A percentile compares a stretch with the other conserved stretches of the same genome.
phyloP scores from a whole-genome alignment of 768 basidiomycete species.

The Xerocomus potaroensis region DNA sequence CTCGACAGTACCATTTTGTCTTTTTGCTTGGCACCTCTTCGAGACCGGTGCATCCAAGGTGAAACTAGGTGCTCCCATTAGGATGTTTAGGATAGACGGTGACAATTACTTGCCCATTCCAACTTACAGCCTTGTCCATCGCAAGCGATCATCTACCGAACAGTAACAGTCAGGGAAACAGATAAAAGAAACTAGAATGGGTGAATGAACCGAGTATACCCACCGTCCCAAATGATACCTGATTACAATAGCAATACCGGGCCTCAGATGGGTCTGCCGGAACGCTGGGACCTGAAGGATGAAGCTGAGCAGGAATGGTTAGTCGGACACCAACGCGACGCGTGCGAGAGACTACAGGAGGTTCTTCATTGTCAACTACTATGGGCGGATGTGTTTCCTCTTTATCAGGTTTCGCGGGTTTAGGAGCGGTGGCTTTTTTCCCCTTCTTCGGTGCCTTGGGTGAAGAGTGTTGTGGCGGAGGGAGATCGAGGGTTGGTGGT shows the following conservation, averaged over 20 bases:
- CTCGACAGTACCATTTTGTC: conserved; percentile 67
- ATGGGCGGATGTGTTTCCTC: conserved; percentile 11
- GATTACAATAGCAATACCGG: conserved; percentile 79
- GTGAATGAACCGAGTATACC: conserved; percentile 20
- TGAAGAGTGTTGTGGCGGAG: conserved; percentile 7
- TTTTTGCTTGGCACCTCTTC: conserved; percentile 51
- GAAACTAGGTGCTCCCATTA: conserved; percentile 48
- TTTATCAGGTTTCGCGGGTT: conserved; percentile 14
- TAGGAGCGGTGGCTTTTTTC: conserved; percentile 16
- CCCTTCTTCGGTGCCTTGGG: conserved; percentile 22
- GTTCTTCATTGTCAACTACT: conserved; percentile 9
- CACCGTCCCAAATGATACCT: conserved; percentile 77
- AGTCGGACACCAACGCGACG: conserved; percentile 30
- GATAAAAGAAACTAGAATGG: too few species aligned
- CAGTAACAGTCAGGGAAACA: too few species aligned
- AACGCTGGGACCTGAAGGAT: conserved; percentile 13
- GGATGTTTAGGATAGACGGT: background rate
- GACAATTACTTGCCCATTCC: conserved; percentile 70
- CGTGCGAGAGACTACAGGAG: conserved; percentile 9
- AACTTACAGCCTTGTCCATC: conserved; percentile 64
- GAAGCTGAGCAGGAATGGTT: conserved; percentile 33
- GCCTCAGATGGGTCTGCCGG: conserved; percentile 45
- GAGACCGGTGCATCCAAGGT: conserved; percentile 63
- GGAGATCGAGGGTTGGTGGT: conserved; percentile 5
- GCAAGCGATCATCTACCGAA: conserved; percentile 77